Percentiles rank a stretch among this genome's conserved stretches.
Conservation (phyloP, 1,139 yeast genomes). For the Kodamaea ohmeri region DNA sequence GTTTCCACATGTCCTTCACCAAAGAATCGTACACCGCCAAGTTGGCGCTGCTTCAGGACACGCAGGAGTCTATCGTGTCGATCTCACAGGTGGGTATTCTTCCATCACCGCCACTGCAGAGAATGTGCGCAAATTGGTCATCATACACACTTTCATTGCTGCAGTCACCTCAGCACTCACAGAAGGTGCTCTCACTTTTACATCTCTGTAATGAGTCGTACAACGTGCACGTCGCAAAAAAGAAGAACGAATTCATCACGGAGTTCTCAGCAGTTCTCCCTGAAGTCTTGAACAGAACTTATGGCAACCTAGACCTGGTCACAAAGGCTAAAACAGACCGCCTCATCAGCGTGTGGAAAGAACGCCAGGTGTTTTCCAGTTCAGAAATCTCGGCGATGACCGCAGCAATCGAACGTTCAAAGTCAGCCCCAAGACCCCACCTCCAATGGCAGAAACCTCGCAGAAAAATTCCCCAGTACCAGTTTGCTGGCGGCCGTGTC, state of each 20-base stretch:
- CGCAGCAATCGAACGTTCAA: slow-evolving; percentile 22
- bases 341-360: slow-evolving; percentile 72
- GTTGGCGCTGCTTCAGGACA: slow-evolving; percentile 61
- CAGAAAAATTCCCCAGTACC: not conserved
- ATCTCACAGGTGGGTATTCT: slow-evolving; percentile 83
- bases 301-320: slow-evolving; percentile 34
- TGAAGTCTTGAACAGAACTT: slow-evolving; percentile 29
- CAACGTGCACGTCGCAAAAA: slow-evolving; percentile 72
- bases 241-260: slow-evolving; percentile 55
- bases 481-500: not conserved
- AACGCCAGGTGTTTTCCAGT: slow-evolving; percentile 54
- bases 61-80: slow-evolving; percentile 80
- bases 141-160: slow-evolving; percentile 30
- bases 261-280: slow-evolving; percentile 56
- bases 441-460: not conserved
- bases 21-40: slow-evolving; percentile 55
- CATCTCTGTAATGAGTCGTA: slow-evolving; percentile 82
- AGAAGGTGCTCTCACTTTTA: slow-evolving; percentile 58
- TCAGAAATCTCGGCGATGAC: slow-evolving; percentile 45
- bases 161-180: slow-evolving; percentile 33
- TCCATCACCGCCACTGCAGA: slow-evolving; percentile 66
- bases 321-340: slow-evolving; percentile 59
- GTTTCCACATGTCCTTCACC: slow-evolving; percentile 56
- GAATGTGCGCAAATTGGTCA: slow-evolving; percentile 66
- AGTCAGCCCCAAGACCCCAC: too few relatives aligned